Evolutionary conservation across 768 basidiomycete species (phyloP).

Genomic region (Kwoniella bestiolae): DNA sequence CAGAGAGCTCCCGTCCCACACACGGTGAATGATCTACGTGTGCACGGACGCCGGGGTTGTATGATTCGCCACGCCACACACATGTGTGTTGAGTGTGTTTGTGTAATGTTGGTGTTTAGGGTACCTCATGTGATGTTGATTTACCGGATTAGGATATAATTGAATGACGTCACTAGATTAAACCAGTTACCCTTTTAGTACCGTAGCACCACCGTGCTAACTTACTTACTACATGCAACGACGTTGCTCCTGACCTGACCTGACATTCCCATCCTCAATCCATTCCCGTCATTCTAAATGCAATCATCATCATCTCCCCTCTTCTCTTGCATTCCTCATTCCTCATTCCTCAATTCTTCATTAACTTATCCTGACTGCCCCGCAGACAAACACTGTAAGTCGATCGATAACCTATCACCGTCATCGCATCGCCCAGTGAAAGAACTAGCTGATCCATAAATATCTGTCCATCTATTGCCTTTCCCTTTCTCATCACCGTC

Average conservation of each 20-base stretch:
- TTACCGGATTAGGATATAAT: slow-evolving; percentile 10
- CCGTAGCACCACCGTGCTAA: neutral
- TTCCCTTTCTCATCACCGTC: neutral
- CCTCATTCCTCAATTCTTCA: neutral
- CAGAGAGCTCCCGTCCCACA: too few species aligned
- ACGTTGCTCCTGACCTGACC: neutral
- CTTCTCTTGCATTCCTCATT: neutral
- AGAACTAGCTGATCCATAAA: neutral
- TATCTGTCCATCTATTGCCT: neutral
- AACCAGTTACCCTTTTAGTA: neutral
- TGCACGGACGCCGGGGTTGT: too few species aligned
- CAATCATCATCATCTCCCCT: neutral
- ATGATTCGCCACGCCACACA: too few species aligned
- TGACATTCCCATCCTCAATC: neutral
- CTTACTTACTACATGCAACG: too few species aligned
- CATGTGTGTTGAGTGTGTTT: too few species aligned
- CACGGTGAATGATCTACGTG: too few species aligned
- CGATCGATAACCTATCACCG: neutral
- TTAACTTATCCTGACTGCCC: neutral
- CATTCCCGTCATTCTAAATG: too few species aligned
- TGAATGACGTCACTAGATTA: slow-evolving; percentile 2
- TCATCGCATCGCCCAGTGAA: neutral
- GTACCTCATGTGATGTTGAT: neutral
- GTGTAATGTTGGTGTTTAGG: neutral
- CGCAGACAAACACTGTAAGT: neutral